A percentile compares a stretch with the other conserved stretches of the same genome.
phyloP scores from a whole-genome alignment of 2,329 filamentous ascomycete genomes.

The Aspergillus ochraceus region DNA sequence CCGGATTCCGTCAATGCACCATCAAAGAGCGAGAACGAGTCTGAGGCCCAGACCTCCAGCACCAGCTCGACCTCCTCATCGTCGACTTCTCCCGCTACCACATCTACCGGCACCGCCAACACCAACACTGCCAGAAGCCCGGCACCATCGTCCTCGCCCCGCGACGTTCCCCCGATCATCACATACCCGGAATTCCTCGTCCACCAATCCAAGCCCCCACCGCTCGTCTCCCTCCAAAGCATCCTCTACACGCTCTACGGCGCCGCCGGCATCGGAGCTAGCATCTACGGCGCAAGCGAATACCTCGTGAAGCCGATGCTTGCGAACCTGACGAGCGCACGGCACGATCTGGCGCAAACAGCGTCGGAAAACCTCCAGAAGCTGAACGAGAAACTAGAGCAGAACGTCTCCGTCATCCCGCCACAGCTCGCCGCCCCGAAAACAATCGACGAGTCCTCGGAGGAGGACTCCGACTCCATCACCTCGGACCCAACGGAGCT shows the following conservation, averaged over 20 bases:
- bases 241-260: conserved; percentile 59
- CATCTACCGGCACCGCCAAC: conserved; percentile 9
- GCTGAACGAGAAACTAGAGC: conserved; percentile 57
- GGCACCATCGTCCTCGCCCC: conserved; percentile 22
- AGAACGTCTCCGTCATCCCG: conserved; percentile 55
- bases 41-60: conserved; percentile 2
- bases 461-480: conserved; percentile 49
- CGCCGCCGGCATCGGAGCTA: conserved; percentile 55
- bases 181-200: conserved; percentile 67
- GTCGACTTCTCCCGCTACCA: conserved; percentile 1
- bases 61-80: background rate
- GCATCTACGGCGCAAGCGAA: conserved; percentile 59
- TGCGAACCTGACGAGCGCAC: conserved; percentile 52
- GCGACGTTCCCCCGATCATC: conserved; percentile 61
- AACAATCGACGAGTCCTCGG: conserved; percentile 6
- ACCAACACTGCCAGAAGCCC: conserved; percentile 13
- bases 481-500: conserved; percentile 63
- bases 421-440: conserved; percentile 29
- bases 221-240: conserved; percentile 59
- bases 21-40: background rate
- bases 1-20: background rate
- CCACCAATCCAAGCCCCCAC: conserved; percentile 58
- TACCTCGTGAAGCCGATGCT: conserved; percentile 61
- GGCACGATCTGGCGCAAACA: conserved; percentile 58
- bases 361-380: conserved; percentile 53